These are phyloP conservation scores for Eucalyptus decipiens DNA, from an alignment of 345 rosid species.

Conservation along the genomic window DNA sequence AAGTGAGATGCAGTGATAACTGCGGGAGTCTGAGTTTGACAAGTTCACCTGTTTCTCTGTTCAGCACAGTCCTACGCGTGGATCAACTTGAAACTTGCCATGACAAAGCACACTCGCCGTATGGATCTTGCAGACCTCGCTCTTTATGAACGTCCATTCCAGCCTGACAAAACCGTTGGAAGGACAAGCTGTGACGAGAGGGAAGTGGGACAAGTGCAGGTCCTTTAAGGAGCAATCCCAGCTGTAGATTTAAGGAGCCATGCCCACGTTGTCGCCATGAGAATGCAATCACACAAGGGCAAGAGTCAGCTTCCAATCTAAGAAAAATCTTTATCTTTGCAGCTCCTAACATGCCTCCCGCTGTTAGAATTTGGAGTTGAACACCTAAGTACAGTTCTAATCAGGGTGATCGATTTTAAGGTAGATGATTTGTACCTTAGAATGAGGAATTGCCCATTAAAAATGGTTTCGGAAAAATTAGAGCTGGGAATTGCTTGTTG, in stretches of 20 bases:
- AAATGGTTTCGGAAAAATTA: fast-evolving
- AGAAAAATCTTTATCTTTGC: background rate
- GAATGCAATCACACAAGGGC: background rate
- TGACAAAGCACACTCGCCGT: background rate
- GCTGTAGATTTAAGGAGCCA: background rate
- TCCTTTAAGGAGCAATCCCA: background rate
- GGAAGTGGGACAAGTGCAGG: background rate
- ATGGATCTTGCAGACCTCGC: background rate
- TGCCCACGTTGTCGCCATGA: background rate
- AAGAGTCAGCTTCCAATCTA: background rate
- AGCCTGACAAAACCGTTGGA: background rate
- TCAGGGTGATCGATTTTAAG: background rate
- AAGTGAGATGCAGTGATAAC: background rate
- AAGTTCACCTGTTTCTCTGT: background rate
- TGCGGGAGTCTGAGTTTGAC: background rate
- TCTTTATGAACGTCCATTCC: background rate
- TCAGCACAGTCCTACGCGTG: background rate
- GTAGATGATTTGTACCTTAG: background rate
- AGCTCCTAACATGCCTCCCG: background rate
- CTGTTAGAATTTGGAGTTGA: background rate
- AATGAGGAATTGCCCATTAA: no score
- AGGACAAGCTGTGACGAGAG: background rate
- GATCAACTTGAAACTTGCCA: background rate
- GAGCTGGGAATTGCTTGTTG: no score
- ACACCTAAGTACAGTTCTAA: background rate